Evolutionary conservation across 192 early-diverging fungal genomes (phyloP).

Genomic region (Umbelopsis isabellina): DNA sequence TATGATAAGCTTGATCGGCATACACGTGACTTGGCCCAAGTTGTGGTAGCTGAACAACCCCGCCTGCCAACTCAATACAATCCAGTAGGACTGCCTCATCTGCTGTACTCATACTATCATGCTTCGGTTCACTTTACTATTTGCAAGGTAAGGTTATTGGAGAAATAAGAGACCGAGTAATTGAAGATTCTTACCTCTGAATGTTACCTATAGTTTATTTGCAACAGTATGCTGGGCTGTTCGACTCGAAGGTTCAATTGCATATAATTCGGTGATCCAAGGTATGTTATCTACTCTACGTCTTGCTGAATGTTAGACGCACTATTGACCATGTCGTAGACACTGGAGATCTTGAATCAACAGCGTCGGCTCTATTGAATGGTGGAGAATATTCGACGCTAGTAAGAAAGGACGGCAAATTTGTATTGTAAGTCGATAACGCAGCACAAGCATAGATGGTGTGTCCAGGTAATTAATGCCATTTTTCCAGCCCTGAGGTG

Average conservation of each 20-base stretch:
- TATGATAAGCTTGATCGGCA: no score
- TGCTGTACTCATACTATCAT: no score
- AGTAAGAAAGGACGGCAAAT: conserved; percentile 48
- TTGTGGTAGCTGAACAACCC: no score
- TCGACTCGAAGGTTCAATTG: conserved; percentile 13
- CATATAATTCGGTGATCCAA: not conserved
- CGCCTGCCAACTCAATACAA: no score
- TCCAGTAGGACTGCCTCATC: no score
- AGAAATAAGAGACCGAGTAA: no score
- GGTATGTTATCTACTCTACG: not conserved
- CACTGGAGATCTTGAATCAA: conserved; percentile 34
- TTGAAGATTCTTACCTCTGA: no score
- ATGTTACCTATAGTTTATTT: not conserved
- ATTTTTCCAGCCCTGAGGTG: conserved; percentile 45
- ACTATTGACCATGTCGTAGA: conserved; percentile 1
- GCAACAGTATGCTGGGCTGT: conserved; percentile 1
- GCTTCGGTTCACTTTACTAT: no score
- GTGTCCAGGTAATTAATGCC: not conserved
- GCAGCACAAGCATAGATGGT: not conserved
- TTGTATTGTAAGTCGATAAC: conserved; percentile 44
- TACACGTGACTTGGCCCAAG: no score
- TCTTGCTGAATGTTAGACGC: not conserved
- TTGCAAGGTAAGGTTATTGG: no score
- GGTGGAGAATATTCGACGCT: conserved; percentile 51
- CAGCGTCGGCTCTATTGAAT: conserved; percentile 45